A percentile compares a stretch with the other conserved stretches of the same genome.
These are phyloP conservation scores for Picea glauca DNA, from an alignment of 75 land plant genomes.

Conservation along the genomic window DNA sequence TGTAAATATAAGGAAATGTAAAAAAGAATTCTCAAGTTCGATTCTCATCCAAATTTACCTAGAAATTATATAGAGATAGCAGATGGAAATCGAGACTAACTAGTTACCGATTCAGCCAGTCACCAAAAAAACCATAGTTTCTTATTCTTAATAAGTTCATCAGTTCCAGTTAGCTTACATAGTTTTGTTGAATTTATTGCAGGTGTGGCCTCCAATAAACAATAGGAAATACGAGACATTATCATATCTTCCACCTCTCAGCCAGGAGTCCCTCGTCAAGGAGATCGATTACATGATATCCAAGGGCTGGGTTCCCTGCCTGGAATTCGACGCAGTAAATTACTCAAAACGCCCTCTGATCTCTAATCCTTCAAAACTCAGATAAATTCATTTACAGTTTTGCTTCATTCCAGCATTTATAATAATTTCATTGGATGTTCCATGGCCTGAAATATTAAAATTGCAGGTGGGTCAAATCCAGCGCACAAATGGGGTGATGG, in stretches of 20 bases:
- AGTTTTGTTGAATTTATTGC: not conserved
- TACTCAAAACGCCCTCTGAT: not conserved
- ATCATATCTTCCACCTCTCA: constrained; percentile 62
- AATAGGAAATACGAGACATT: constrained; percentile 63
- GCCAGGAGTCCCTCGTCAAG: constrained; percentile 50
- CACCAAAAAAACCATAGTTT: too few species aligned
- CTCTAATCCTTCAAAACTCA: too few species aligned
- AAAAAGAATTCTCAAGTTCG: too few species aligned
- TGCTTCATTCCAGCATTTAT: not conserved
- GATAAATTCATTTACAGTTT: not conserved
- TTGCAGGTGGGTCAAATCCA: constrained; percentile 30
- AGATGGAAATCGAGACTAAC: too few species aligned
- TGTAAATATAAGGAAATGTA: too few species aligned
- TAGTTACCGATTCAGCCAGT: too few species aligned
- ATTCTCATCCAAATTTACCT: too few species aligned
- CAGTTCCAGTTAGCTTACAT: too few species aligned
- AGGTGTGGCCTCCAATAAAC: constrained; percentile 64
- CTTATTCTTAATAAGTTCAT: too few species aligned
- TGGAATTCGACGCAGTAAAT: constrained; percentile 63
- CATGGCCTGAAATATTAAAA: not conserved
- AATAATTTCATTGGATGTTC: not conserved
- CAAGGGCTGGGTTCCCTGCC: constrained; percentile 64
- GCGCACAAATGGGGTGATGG: constrained; percentile 19
- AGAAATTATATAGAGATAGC: too few species aligned
- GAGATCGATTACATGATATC: constrained; percentile 62